Evolutionary conservation across 2,329 filamentous ascomycete genomes (phyloP).

Genomic region (Xylaria sp.): DNA sequence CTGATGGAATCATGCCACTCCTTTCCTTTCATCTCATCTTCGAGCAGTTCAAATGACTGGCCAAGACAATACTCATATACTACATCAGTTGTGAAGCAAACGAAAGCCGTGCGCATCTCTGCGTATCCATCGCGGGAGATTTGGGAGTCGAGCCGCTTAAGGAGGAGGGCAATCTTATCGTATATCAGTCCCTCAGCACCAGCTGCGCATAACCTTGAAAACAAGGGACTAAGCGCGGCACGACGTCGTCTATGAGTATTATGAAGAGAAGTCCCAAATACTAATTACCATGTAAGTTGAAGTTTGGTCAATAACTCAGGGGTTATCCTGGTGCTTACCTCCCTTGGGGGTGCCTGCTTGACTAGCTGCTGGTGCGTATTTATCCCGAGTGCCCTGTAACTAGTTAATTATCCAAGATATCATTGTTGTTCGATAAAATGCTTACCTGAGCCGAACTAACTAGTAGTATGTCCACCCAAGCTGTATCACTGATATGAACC

Average conservation of each 20-base stretch:
- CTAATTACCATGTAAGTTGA: conserved; percentile 3
- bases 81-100: conserved; percentile 27
- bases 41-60: conserved; percentile 24
- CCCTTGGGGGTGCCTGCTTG: conserved; percentile 33
- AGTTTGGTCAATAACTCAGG: not conserved
- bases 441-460: conserved; percentile 27
- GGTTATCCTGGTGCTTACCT: conserved; percentile 18
- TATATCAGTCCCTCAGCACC: conserved; percentile 31
- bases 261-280: conserved; percentile 33
- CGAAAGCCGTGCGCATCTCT: conserved; percentile 28
- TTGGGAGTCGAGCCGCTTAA: conserved; percentile 27
- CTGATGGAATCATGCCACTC: conserved; percentile 26
- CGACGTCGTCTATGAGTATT: conserved; percentile 32
- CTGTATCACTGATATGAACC: conserved; percentile 47
- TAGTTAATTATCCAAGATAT: not conserved
- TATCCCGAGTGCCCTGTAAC: conserved; percentile 33
- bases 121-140: conserved; percentile 24
- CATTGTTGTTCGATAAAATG: not conserved
- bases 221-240: conserved; percentile 32
- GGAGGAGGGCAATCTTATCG: conserved; percentile 28
- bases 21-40: conserved; percentile 23
- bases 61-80: conserved; percentile 34
- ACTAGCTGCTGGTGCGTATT: conserved; percentile 32
- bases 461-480: conserved; percentile 34
- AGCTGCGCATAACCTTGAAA: conserved; percentile 29